Base-by-base conservation (phyloP, 805 yeast species). In the Cyberlindnera bimundalis region DNA sequence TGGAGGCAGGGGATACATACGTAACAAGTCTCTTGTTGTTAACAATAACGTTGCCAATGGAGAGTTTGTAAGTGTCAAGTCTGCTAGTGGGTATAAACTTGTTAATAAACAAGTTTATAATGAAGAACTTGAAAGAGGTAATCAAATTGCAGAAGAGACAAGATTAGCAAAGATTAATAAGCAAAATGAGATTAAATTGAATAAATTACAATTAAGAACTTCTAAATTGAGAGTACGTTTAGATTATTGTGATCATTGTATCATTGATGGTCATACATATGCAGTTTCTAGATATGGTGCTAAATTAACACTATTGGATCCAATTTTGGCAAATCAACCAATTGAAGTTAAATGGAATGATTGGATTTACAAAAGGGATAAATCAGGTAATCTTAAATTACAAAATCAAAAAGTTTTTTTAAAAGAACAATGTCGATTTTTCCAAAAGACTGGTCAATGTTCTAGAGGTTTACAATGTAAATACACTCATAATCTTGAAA, bases 401-500 rank as follows among this genome's bases (percentile, higher is more conserved):
- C 33, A 19, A 15, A 28, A 40, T 17, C 50, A 41, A 18, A 53
- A 47, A 33, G 49, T 54, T 32, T 51, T 52, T 29, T 24, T 56
- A 24, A 54, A 55, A 29, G 56, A 55, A 32, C 61, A 51, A 29
- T 56, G 58, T 36, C 54, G 60, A 3, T 58, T 43, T 32, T 58
- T 44, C 39, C 56, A 55, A 29, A 56, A 47, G 33, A 49, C 59
- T 2, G 59, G 61, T 16, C 40, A 45, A 25, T 81, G 93, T 55
- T 62, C 64, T 35, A 72, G 74, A 46, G 78, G 76, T 15, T 54
- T 64, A 16, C 43, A 55, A 5, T 85, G 93, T 56, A 65, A 64
- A 18, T 81, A 70, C 51, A 54, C 56, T 5, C 93, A 84, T 55
- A 71, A 73, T 35, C 60, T 65, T 17, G 47, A 62, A 5, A 78